A percentile compares a stretch with the other conserved stretches of the same genome.
Evolutionary conservation across 192 early-diverging fungal genomes (phyloP).

Genomic region (Coemansia umbellata): DNA sequence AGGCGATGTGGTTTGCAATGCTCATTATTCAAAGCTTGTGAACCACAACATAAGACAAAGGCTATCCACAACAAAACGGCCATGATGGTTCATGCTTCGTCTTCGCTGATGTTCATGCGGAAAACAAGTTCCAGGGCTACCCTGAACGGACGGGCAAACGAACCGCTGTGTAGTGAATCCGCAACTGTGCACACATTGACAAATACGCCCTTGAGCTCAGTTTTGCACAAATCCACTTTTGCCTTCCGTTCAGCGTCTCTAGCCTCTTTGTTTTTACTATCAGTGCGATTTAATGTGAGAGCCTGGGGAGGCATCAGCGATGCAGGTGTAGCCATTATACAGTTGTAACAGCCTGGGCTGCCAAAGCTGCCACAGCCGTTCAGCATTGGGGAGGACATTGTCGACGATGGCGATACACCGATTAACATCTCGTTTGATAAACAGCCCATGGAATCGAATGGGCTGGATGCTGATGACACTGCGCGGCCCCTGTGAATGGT

Average conservation of each 20-base stretch:
- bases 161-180: slow-evolving; percentile 56
- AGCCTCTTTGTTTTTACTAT: no score
- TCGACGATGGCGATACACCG: background rate
- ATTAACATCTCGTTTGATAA: no score
- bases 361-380: no score
- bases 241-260: background rate
- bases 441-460: background rate
- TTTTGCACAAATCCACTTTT: slow-evolving; percentile 4
- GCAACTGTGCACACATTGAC: slow-evolving; percentile 53
- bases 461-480: background rate
- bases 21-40: background rate
- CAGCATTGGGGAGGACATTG: slow-evolving; percentile 1
- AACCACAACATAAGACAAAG: background rate
- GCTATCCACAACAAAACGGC: background rate
- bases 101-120: slow-evolving; percentile 46
- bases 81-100: background rate
- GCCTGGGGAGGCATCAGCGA: slow-evolving; percentile 5
- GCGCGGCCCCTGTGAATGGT: background rate
- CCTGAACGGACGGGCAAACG: slow-evolving; percentile 55
- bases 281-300: background rate
- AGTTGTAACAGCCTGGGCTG: slow-evolving; percentile 1
- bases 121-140: slow-evolving; percentile 58
- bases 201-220: slow-evolving; percentile 30
- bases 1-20: background rate
- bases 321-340: slow-evolving; percentile 1